Evolutionary conservation across 768 basidiomycete species (phyloP), one percentile per base, ranked within the genome.

Genomic region (Neoboletus brunneissimus): DNA sequence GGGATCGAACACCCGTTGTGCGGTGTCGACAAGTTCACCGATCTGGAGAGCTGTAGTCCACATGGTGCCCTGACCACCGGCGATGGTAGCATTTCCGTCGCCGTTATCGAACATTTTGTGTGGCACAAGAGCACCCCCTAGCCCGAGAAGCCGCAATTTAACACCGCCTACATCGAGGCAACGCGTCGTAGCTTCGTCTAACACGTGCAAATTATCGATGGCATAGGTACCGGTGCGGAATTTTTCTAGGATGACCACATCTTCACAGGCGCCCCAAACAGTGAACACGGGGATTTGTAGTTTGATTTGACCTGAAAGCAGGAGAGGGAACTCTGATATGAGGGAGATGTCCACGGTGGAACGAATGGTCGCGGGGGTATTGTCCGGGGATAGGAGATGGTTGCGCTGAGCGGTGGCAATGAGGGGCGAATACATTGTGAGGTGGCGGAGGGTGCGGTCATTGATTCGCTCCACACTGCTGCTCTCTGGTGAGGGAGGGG

Each of bases 21-120:
- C 93, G 3, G 95, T 98, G 72, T 98, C 97, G 46, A 98, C 89
- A 49, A 99, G 88, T 72, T 99, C 96, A 56, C 97, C 97, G 40
- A 99, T 91, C 72, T 99, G 97, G 25, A 99, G 82, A 5, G 93
- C 91, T 0, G 96, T 98, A 0, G 93, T 91, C 97, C 97, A 99
- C 88, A 98, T 96, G 20, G 95, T 98, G 31, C 97, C 97, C 66
- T 93, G 89, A 2, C 94, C 97, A 35, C 97, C 97, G 0, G 97
- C 96, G 60, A 99, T 97, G n/a, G 96, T 98, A 12, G 93, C 95
- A 44, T 77, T 85, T 4, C 95, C 96, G 47, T 96, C 92, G 0
- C 96, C 91, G 60, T 94, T 94, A 74, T 93, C 90, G 64, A 95
- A 94, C 79, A 94, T 83, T 72, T 98, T 98, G 79, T 98, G 94